These are phyloP conservation scores for Monilinia vaccinii-corymbosi DNA, from an alignment of 2,329 filamentous ascomycete species.

Conservation along the genomic window DNA sequence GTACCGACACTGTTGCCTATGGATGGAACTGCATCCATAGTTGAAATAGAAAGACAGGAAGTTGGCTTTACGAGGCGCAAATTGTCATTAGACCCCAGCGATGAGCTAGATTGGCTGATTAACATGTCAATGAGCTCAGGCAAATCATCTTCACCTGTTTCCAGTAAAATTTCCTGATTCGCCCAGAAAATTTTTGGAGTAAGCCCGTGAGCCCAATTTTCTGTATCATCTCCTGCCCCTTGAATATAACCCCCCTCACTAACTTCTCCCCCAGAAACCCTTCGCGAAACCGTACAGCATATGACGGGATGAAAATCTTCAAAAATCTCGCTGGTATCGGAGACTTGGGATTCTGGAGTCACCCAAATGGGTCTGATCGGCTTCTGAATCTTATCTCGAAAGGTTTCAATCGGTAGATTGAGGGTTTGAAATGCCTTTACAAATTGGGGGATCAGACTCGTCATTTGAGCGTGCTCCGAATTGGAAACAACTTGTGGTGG, in stretches of 20 bases:
- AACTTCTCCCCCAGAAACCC: constrained; percentile 59
- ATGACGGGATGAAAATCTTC: constrained; percentile 62
- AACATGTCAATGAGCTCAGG: constrained; percentile 41
- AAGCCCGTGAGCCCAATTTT: constrained; percentile 81
- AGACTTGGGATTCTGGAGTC: constrained; percentile 54
- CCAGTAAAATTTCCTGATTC: constrained; percentile 51
- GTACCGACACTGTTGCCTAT: not conserved
- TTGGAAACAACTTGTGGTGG: constrained; percentile 63
- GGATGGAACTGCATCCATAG: constrained; percentile 12
- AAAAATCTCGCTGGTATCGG: constrained; percentile 36
- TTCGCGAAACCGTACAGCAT: constrained; percentile 75
- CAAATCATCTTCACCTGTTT: constrained; percentile 56
- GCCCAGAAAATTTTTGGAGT: constrained; percentile 75
- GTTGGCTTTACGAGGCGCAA: constrained; percentile 23
- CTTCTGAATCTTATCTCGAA: constrained; percentile 52
- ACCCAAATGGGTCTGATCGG: constrained; percentile 75
- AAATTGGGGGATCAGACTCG: constrained; percentile 44
- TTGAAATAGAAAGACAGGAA: constrained; percentile 22
- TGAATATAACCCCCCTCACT: constrained; percentile 77
- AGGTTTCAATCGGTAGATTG: constrained; percentile 44
- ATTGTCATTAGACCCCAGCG: not conserved
- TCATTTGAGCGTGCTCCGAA: constrained; percentile 74
- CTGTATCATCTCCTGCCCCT: constrained; percentile 88
- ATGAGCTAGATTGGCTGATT: constrained; percentile 24
- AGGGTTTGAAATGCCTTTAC: constrained; percentile 46